Base-by-base conservation (phyloP, 768 basidiomycete genomes). In the Rhizopogon vinicolor region DNA sequence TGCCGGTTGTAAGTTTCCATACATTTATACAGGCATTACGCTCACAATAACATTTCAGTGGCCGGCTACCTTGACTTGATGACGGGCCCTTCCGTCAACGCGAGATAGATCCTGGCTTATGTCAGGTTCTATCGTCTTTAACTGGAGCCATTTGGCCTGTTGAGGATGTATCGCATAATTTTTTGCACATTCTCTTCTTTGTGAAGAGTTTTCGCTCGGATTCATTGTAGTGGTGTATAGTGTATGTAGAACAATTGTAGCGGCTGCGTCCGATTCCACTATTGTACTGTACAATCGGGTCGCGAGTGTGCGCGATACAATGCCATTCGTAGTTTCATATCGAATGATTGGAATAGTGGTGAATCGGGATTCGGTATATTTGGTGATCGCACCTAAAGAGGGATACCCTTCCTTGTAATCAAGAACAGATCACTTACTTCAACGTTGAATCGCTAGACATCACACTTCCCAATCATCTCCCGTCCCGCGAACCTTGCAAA, bases 121-220 rank as follows among this genome's bases (percentile, higher is more conserved):
- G 35, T 35, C 42, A 39, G 29, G 22, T n/a, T 31, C 18, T 49
- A 28, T 39, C 18, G 35, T 44, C 44, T 31, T 55, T 18, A 28
- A 42, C 19, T 56, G 12, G 52, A 37, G 39, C 39, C n/a, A n/a
- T 48, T 37, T 12, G 51, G 35, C 55, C 28, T 49, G 31, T 44
- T 37, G 25, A 14, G 43, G 45, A 41, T 51, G 33, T 31, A 54
- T 63, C 62, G 69, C 68, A 61, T 54, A 73, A 72, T 72, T 70
- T 72, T 71, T 74, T 58, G 57, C 40, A 41, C 8, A 53, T 44
- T 52, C 44, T 68, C 68, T 68, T 72, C 70, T 68, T 75, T 63
- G 68, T 50, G 72, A 69, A 68, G 68, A 65, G 39, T 48, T 42
- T 49, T 35, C n/a, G 31, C 7, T 12, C 31, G 3, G 31, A 31